phyloP scores from a whole-genome alignment of 495 filamentous ascomycete genomes.

The Endocarpon pusillum region DNA sequence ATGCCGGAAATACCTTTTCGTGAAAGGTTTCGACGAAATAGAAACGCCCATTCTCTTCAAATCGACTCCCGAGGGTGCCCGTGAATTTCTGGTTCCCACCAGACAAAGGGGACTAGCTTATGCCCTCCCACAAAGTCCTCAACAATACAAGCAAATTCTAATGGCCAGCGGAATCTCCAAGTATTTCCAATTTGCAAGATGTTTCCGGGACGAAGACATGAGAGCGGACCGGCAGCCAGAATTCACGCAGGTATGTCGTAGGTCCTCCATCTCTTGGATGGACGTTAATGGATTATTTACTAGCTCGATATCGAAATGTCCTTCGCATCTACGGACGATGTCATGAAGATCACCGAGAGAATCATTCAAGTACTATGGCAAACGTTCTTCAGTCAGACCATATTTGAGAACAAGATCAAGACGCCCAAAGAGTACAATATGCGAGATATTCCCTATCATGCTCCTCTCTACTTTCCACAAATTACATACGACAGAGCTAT shows the following conservation, averaged over 20 bases:
- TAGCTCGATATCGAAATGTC: constrained; percentile 87
- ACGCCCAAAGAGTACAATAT: no score
- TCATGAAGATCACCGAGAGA: constrained; percentile 51
- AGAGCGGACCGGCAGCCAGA: constrained; percentile 89
- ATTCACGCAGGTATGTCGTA: constrained; percentile 63
- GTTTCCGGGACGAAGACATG: constrained; percentile 90
- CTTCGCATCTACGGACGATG: constrained; percentile 55
- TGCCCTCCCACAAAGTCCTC: constrained; percentile 86
- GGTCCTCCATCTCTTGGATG: neutral
- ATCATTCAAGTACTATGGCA: constrained; percentile 44
- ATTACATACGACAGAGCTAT: constrained; percentile 68
- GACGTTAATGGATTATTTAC: constrained; percentile 3
- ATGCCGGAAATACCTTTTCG: constrained; percentile 34
- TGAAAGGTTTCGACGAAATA: constrained; percentile 50
- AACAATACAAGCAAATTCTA: constrained; percentile 96
- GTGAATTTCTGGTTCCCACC: constrained; percentile 92
- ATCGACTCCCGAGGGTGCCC: constrained; percentile 87
- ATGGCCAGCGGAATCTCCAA: constrained; percentile 72
- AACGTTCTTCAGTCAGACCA: no score
- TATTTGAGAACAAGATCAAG: no score
- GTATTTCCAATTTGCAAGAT: constrained; percentile 87
- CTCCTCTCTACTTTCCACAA: constrained; percentile 27
- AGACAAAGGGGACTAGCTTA: constrained; percentile 59
- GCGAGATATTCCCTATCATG: neutral
- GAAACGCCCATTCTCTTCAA: constrained; percentile 94